Conservation (phyloP, 345 rosid genomes). For the Stellera chamaejasme region DNA sequence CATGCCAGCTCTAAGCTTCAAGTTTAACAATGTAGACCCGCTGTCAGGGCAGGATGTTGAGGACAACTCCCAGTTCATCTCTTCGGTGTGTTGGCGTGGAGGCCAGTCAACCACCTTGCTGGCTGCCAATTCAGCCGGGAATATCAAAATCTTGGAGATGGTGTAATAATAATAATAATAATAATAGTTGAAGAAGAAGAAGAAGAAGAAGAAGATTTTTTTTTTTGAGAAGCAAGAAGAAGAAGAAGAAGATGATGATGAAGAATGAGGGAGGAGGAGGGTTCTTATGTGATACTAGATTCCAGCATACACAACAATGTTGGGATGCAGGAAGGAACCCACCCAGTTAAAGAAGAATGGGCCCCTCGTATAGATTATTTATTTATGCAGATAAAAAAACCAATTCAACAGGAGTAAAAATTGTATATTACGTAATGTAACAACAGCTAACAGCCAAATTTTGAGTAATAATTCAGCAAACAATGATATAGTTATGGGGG, state of each 20-base stretch:
- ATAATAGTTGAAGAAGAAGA: not conserved
- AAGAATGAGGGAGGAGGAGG: not conserved
- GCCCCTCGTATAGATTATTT: no score
- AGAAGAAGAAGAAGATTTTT: no score
- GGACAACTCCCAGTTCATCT: slow-evolving; percentile 63
- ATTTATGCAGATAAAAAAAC: no score
- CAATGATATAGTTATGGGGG: no score
- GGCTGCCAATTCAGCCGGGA: slow-evolving; percentile 88
- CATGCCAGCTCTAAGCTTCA: slow-evolving; percentile 83
- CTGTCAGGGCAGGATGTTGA: slow-evolving; percentile 56
- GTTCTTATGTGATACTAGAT: slow-evolving; percentile 9
- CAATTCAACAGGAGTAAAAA: no score
- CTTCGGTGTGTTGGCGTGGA: slow-evolving; percentile 82
- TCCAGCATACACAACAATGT: not conserved
- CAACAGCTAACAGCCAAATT: no score
- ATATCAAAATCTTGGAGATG: slow-evolving; percentile 90
- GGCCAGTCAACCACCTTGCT: slow-evolving; percentile 63
- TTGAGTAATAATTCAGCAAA: no score
- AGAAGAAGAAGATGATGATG: not conserved
- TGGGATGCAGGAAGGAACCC: no score
- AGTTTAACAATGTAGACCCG: slow-evolving; percentile 52
- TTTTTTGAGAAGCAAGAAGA: not conserved
- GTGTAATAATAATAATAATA: slow-evolving; percentile 18
- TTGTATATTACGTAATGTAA: no score
- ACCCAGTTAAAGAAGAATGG: no score